These are phyloP conservation scores for Camellia japonica DNA, from an alignment of 148 eudicot genomes.

Conservation along the genomic window DNA sequence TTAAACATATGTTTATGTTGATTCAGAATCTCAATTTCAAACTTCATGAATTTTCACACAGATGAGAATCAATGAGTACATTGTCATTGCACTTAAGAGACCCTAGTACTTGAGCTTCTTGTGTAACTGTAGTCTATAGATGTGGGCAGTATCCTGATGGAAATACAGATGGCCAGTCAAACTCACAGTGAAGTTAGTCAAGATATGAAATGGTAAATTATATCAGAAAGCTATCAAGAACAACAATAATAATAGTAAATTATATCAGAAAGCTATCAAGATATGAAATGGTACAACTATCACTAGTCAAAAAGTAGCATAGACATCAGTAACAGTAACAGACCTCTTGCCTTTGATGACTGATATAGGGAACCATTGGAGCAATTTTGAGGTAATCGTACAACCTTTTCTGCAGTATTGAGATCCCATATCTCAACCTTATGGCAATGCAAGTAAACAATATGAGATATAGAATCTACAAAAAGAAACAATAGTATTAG, in stretches of 20 bases:
- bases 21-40: too few species aligned
- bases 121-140: not conserved
- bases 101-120: not conserved
- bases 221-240: not conserved
- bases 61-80: not conserved
- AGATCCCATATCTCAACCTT: constrained; percentile 98
- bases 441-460: constrained; percentile 19
- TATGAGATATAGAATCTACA: constrained; percentile 3
- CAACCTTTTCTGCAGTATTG: constrained; percentile 60
- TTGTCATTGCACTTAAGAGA: not conserved
- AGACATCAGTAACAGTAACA: constrained; percentile 3
- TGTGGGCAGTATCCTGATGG: not conserved
- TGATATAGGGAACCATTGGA: constrained; percentile 28
- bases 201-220: too few species aligned
- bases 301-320: constrained; percentile 12
- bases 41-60: too few species aligned
- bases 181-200: not conserved
- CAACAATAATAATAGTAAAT: not conserved
- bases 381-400: constrained; percentile 39
- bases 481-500: not conserved
- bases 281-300: not conserved
- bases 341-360: constrained; percentile 56
- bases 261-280: not conserved
- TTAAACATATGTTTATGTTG: too few species aligned
- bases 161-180: not conserved